Percentiles rank a stretch among this genome's conserved stretches.
phyloP scores from a whole-genome alignment of 352 stramenopile species.

The Sclerospora graminicola region DNA sequence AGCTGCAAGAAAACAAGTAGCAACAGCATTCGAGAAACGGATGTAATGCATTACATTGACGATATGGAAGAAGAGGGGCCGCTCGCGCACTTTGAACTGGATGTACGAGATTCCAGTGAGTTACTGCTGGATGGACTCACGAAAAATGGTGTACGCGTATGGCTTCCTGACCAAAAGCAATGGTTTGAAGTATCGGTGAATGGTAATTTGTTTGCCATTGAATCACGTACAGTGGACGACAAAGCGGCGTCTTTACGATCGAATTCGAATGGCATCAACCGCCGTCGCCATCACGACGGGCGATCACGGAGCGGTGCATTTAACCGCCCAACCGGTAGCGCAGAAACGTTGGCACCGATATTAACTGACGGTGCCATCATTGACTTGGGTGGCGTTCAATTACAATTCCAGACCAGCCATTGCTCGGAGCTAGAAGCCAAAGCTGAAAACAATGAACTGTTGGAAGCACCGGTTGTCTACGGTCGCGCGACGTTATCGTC shows the following conservation, averaged over 20 bases:
- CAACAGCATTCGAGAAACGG: background rate
- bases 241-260: constrained; percentile 1
- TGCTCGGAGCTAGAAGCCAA: constrained; percentile 15
- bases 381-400: constrained; percentile 62
- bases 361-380: constrained; percentile 65
- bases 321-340: constrained; percentile 39
- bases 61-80: constrained; percentile 16
- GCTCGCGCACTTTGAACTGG: constrained; percentile 35
- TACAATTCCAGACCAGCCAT: constrained; percentile 57
- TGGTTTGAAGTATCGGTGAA: constrained; percentile 82
- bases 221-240: constrained; percentile 21
- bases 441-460: constrained; percentile 12
- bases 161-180: constrained; percentile 54
- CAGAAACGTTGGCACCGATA: constrained; percentile 29
- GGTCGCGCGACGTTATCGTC: constrained; percentile 28
- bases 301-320: constrained; percentile 48
- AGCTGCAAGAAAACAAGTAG: constrained; percentile 3
- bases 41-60: constrained; percentile 14
- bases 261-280: constrained; percentile 3
- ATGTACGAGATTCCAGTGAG: constrained; percentile 22
- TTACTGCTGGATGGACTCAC: constrained; percentile 61
- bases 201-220: constrained; percentile 59
- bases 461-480: constrained; percentile 24
- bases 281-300: constrained; percentile 7
- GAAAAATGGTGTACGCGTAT: constrained; percentile 75